Conservation (phyloP, 306 rosid species). For the Vigna radiata region DNA sequence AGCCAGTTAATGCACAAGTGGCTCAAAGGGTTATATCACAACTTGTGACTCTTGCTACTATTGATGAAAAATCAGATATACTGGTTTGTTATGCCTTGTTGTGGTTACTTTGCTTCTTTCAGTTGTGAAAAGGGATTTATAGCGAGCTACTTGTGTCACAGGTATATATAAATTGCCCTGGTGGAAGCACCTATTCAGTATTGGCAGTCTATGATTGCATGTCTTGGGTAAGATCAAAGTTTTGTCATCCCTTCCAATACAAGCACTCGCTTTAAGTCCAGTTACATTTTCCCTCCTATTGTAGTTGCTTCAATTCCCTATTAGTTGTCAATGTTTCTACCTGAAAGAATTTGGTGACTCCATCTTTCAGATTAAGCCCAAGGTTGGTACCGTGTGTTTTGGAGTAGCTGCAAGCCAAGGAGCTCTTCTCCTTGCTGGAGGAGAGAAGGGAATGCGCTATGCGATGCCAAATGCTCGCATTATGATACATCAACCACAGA, state of each 20-base stretch:
- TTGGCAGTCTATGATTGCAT: slow-evolving; percentile 98
- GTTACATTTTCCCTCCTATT: slow-evolving; percentile 7
- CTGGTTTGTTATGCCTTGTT: slow-evolving; percentile 61
- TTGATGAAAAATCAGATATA: slow-evolving; percentile 83
- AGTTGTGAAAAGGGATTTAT: slow-evolving; percentile 27
- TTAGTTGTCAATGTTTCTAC: slow-evolving; percentile 7
- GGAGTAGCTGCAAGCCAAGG: slow-evolving; percentile 99
- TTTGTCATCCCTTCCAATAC: not conserved
- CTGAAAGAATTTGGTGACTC: slow-evolving; percentile 37
- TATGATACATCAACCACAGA: slow-evolving; percentile 96
- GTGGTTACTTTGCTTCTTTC: not conserved
- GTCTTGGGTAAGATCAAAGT: slow-evolving; percentile 85
- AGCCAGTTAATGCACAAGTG: slow-evolving; percentile 80
- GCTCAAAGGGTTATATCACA: slow-evolving; percentile 97
- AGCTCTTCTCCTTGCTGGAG: slow-evolving; percentile 98
- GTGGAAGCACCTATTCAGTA: slow-evolving; percentile 92
- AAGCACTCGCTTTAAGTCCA: not conserved
- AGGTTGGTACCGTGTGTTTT: slow-evolving; percentile 92
- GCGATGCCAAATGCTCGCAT: slow-evolving; percentile 98
- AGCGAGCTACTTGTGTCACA: slow-evolving; percentile 49
- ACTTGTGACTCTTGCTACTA: slow-evolving; percentile 90
- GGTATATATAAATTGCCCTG: slow-evolving; percentile 95
- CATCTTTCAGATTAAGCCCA: slow-evolving; percentile 86
- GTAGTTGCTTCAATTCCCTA: slow-evolving; percentile 30
- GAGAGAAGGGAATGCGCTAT: slow-evolving; percentile 98